phyloP scores from a whole-genome alignment of 257 asterid species.

The Salvia rosmarinus region DNA sequence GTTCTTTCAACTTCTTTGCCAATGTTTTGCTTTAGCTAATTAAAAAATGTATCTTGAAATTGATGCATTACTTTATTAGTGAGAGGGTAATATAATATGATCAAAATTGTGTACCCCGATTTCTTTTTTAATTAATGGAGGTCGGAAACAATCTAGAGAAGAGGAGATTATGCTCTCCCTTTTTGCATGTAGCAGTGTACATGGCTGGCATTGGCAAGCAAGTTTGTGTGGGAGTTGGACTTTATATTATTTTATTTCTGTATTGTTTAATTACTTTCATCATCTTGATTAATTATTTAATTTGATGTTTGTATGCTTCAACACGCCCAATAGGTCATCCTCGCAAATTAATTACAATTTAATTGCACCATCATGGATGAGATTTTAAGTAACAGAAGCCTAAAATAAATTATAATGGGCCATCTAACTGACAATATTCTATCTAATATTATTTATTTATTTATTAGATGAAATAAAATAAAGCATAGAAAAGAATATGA shows the following conservation, averaged over 20 bases:
- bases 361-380: conserved; percentile 28
- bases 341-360: conserved; percentile 7
- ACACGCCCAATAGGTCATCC: conserved; percentile 26
- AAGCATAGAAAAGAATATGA: not conserved
- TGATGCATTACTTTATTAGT: conserved; percentile 31
- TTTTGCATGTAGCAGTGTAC: conserved; percentile 46
- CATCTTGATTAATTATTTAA: conserved; percentile 22
- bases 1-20: conserved; percentile 38
- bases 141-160: conserved; percentile 46
- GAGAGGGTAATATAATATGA: conserved; percentile 25
- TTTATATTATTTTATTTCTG: conserved; percentile 29
- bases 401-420: not conserved
- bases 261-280: conserved; percentile 25
- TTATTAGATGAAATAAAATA: too few relatives aligned
- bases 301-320: conserved; percentile 12
- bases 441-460: not conserved
- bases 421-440: not conserved
- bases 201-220: conserved; percentile 68
- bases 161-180: conserved; percentile 45
- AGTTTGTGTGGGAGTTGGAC: conserved; percentile 32
- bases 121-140: conserved; percentile 26
- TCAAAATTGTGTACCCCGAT: not conserved
- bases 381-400: conserved; percentile 13
- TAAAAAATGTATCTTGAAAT: conserved; percentile 38
- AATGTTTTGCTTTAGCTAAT: conserved; percentile 42